Evolutionary conservation across 805 yeast species (phyloP), one percentile per base, ranked within the genome.

Genomic region (Suhomyces canberraensis): DNA sequence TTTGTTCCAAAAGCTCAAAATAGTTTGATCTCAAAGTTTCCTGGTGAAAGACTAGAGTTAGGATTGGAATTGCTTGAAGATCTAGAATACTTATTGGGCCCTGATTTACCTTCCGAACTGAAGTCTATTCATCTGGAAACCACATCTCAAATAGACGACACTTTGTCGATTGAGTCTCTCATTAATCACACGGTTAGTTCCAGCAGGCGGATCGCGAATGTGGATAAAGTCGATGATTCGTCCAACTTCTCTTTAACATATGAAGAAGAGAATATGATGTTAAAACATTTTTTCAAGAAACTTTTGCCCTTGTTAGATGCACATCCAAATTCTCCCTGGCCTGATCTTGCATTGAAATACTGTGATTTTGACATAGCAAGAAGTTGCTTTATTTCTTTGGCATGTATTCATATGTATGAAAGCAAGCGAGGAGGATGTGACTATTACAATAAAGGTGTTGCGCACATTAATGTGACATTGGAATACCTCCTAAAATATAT

Each of bases 311-410:
- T 76, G 27, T 52, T 76, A 22, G 82, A 77, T 55, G 79, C 79
- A 0, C 81, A 77, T 48, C 82, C 81, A 0, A 71, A 73, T 28
- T 63, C 79, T 1, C 81, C 81, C 3, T 75, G 81, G 81, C 82
- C 82, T 0, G 76, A 75, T 40, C 51, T 77, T 39, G 79, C 79
- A 29, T 57, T 77, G 41, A 68, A 71, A 35, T 76, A 76, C 47
- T 76, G 81, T 45, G 79, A 76, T 46, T 68, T 73, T 44, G 78
- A 76, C 44, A 67, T 77, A 31, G 81, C 81, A 1, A 61, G 78
- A 37, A 71, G 78, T 42, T 77, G 82, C 42, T 76, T 77, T 45
- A 66, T 77, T 15, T 75, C 80, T 2, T 51, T 77, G 13, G 72
- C 78, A 8, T 76, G 80, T 31, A 75, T 76, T 25, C 81, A 77